phyloP scores from a whole-genome alignment of 164 flowering plant genomes.

The Macadamia tetraphylla region DNA sequence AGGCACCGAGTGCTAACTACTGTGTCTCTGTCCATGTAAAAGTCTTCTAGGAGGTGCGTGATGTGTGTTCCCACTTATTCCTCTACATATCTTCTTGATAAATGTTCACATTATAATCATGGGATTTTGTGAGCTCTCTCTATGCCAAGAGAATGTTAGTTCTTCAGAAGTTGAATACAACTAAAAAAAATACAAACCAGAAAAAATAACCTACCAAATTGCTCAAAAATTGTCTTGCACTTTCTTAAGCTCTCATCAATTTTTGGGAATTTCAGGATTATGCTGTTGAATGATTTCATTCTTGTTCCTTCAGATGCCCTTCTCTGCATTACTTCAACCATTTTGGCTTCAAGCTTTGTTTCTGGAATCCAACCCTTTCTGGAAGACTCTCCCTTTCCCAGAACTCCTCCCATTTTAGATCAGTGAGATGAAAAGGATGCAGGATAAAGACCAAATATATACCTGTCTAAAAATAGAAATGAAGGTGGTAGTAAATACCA shows the following conservation, averaged over 20 bases:
- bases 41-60: too few relatives aligned
- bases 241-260: constrained; percentile 79
- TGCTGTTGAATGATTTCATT: constrained; percentile 73
- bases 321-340: constrained; percentile 71
- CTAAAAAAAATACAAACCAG: background rate
- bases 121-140: too few relatives aligned
- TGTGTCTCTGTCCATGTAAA: too few relatives aligned
- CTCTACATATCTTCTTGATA: too few relatives aligned
- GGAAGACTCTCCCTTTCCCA: constrained; percentile 46
- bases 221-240: constrained; percentile 63
- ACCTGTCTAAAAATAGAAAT: constrained; percentile 6
- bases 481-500: background rate
- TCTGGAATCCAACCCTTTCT: constrained; percentile 38
- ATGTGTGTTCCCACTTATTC: too few relatives aligned
- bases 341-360: constrained; percentile 82
- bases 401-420: constrained; percentile 55
- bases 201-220: constrained; percentile 54
- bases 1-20: too few relatives aligned
- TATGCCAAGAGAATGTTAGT: too few relatives aligned
- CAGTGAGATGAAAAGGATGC: background rate
- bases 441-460: constrained; percentile 3
- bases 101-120: too few relatives aligned
- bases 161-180: background rate
- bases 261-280: constrained; percentile 84
- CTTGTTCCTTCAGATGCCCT: constrained; percentile 57